These are phyloP conservation scores for Lactarius akahatsu DNA, from an alignment of 768 basidiomycete species.

Conservation along the genomic window DNA sequence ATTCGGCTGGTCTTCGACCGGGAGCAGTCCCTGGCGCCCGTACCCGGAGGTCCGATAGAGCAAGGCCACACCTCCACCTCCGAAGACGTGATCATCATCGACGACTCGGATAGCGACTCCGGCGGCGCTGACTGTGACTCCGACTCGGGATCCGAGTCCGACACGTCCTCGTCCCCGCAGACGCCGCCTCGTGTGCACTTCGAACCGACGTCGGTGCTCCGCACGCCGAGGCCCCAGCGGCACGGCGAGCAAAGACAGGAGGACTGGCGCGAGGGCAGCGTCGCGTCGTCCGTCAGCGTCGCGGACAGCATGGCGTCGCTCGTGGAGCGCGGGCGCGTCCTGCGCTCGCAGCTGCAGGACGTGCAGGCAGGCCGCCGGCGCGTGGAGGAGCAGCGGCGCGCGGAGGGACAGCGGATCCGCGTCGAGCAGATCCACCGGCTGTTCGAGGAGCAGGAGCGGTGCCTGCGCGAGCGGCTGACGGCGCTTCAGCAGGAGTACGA, in stretches of 20 bases:
- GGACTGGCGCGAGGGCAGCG: slow-evolving; percentile 9
- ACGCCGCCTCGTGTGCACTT: slow-evolving; percentile 2
- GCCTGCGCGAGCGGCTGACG: background rate
- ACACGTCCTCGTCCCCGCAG: background rate
- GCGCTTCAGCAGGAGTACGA: slow-evolving; percentile 2
- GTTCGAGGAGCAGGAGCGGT: background rate
- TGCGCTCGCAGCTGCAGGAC: background rate
- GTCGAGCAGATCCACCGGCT: background rate
- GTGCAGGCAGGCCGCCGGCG: background rate
- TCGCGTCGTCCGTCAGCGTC: background rate
- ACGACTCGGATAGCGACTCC: slow-evolving; percentile 1
- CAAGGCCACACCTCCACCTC: background rate
- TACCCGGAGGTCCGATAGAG: background rate
- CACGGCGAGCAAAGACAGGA: background rate
- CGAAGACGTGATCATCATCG: background rate
- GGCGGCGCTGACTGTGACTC: background rate
- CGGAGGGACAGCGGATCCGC: background rate
- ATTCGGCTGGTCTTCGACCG: slow-evolving; percentile 8
- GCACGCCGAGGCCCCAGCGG: slow-evolving; percentile 3
- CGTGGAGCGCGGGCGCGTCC: background rate
- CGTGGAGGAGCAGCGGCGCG: background rate
- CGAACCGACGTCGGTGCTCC: background rate
- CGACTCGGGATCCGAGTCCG: background rate
- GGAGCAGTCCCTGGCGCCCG: slow-evolving; percentile 10
- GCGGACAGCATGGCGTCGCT: slow-evolving; percentile 14